Conservation (phyloP, 768 basidiomycete genomes). For the Chlorophyllum brunneum region DNA sequence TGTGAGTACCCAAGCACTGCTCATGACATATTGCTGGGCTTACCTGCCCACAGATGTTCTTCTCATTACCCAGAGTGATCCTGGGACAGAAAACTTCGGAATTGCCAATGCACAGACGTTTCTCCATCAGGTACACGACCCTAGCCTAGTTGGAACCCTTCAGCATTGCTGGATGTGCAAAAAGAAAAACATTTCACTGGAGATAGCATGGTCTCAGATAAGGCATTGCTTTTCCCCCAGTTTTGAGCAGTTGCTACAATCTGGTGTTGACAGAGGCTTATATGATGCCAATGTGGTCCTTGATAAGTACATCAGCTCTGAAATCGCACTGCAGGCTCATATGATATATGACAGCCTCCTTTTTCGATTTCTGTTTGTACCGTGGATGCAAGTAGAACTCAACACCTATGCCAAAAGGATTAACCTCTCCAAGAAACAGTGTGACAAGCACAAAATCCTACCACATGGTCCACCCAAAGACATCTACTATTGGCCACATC, state of each 20-base stretch:
- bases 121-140: slow-evolving; percentile 36
- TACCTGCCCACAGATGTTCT: slow-evolving; percentile 27
- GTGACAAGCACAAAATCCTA: slow-evolving; percentile 31
- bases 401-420: slow-evolving; percentile 22
- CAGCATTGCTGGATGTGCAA: slow-evolving; percentile 37
- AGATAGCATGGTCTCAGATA: slow-evolving; percentile 35
- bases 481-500: slow-evolving; percentile 26
- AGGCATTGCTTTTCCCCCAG: slow-evolving; percentile 25
- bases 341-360: slow-evolving; percentile 25
- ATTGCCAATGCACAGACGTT: slow-evolving; percentile 42
- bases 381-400: slow-evolving; percentile 35
- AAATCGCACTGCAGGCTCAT: not conserved
- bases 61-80: slow-evolving; percentile 40
- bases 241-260: slow-evolving; percentile 30
- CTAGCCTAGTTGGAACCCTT: slow-evolving; percentile 27
- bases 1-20: slow-evolving; percentile 11
- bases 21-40: slow-evolving; percentile 4
- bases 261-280: slow-evolving; percentile 23
- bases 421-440: slow-evolving; percentile 21
- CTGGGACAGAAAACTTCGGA: slow-evolving; percentile 38
- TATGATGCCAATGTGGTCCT: slow-evolving; percentile 25
- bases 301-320: slow-evolving; percentile 16
- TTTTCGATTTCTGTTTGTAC: slow-evolving; percentile 38
- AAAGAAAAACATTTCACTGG: slow-evolving; percentile 39
- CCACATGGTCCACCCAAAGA: slow-evolving; percentile 35